phyloP scores from a whole-genome alignment of 2,329 filamentous ascomycete species.

The Berkeleyomyces rouxiae region DNA sequence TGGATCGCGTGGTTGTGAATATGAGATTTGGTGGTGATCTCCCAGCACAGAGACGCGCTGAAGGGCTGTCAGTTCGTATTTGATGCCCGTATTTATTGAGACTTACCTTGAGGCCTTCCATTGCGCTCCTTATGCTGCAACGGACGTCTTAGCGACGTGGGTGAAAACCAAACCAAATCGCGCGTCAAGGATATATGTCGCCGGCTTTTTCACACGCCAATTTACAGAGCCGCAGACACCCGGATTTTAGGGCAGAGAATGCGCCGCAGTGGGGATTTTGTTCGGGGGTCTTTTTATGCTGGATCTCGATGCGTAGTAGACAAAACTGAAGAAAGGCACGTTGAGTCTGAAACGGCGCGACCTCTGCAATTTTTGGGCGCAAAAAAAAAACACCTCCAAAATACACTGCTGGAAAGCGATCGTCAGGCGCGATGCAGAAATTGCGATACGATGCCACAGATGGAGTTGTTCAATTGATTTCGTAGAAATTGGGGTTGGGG shows the following conservation, averaged over 20 bases:
- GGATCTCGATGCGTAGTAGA: neutral
- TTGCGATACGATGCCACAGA: neutral
- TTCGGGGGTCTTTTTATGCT: neutral
- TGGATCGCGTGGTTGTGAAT: neutral
- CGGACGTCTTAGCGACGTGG: conserved; percentile 1
- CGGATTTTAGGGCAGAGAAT: neutral
- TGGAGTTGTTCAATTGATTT: neutral
- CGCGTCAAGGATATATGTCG: neutral
- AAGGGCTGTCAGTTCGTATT: too few relatives aligned
- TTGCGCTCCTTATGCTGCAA: conserved; percentile 9
- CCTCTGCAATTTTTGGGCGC: neutral
- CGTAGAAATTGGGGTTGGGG: neutral
- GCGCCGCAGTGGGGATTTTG: neutral
- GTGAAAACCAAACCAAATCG: neutral
- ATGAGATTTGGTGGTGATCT: neutral
- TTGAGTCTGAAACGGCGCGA: neutral
- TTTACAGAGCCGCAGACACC: neutral
- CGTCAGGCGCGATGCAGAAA: neutral
- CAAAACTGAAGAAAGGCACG: neutral
- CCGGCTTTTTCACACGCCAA: neutral
- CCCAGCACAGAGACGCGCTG: too few relatives aligned
- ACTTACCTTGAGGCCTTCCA: conserved; percentile 11
- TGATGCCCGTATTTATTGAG: too few relatives aligned
- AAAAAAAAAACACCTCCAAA: neutral
- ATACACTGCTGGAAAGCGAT: neutral